phyloP scores from a whole-genome alignment of 2,329 filamentous ascomycete species.

The Dothiorella sarmentorum region DNA sequence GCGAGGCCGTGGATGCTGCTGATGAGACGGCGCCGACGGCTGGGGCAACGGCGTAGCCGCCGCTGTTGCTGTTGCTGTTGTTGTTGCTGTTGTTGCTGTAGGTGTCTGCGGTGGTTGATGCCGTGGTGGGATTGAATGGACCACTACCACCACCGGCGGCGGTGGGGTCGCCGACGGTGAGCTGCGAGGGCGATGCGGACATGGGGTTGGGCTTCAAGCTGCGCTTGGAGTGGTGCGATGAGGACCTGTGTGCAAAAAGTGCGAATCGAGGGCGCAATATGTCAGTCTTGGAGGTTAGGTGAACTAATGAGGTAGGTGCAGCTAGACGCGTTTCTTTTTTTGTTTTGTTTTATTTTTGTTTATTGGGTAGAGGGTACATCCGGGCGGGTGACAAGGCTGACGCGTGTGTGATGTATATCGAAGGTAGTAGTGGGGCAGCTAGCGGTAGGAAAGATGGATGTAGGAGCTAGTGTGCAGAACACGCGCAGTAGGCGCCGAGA shows the following conservation, averaged over 20 bases:
- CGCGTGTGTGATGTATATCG: constrained; percentile 8
- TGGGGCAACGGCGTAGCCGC: constrained; percentile 1
- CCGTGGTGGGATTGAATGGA: not conserved
- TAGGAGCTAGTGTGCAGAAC: constrained; percentile 1
- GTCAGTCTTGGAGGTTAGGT: constrained; percentile 3
- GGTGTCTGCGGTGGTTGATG: constrained; percentile 22
- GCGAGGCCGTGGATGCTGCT: not conserved
- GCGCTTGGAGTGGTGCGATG: constrained; percentile 40
- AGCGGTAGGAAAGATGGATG: not conserved
- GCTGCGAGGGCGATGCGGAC: constrained; percentile 37
- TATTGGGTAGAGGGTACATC: constrained; percentile 8
- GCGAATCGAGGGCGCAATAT: not conserved
- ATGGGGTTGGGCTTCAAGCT: constrained; percentile 42
- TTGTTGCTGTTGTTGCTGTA: constrained; percentile 21
- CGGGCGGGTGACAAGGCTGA: constrained; percentile 4
- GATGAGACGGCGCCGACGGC: not conserved
- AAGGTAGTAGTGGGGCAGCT: not conserved
- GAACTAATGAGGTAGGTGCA: not conserved
- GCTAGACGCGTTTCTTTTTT: constrained; percentile 7
- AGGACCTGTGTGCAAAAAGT: constrained; percentile 35
- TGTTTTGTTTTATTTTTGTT: no score
- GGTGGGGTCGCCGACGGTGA: constrained; percentile 27
- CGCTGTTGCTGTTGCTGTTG: constrained; percentile 9
- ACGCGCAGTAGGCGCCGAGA: constrained; percentile 1
- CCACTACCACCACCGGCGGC: no score